phyloP scores from a whole-genome alignment of 1,284 basidiomycete genomes.

The Thecaphora thlaspeos region DNA sequence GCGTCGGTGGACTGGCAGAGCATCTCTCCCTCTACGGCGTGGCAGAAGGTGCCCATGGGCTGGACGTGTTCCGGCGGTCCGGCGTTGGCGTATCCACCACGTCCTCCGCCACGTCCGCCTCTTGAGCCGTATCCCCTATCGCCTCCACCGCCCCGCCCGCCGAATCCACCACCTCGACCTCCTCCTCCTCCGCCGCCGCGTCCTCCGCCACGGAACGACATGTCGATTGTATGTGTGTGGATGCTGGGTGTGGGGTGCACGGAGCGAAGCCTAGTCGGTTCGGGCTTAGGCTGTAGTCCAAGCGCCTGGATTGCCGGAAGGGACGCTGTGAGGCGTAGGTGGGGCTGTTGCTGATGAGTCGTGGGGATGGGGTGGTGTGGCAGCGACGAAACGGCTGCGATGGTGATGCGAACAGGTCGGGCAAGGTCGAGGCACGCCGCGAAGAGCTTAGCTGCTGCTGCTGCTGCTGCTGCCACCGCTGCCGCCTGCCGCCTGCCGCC shows the following conservation, averaged over 20 bases:
- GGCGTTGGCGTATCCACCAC: constrained; percentile 41
- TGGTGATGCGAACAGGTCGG: no score
- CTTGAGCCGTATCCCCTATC: constrained; percentile 40
- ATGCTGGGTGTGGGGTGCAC: neutral
- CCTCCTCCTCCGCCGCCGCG: constrained; percentile 41
- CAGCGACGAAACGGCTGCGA: no score
- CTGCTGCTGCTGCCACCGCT: no score
- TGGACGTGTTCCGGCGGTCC: constrained; percentile 55
- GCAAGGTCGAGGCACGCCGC: no score
- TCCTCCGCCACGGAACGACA: constrained; percentile 49
- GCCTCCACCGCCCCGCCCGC: constrained; percentile 45
- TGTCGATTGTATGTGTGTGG: constrained; percentile 6
- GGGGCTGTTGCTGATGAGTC: no score
- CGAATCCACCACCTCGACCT: constrained; percentile 15
- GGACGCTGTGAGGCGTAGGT: no score
- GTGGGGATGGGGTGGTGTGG: no score
- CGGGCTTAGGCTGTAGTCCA: no score
- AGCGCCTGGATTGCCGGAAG: no score
- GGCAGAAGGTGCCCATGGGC: constrained; percentile 54
- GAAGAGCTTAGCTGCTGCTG: no score
- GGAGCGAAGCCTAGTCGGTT: no score
- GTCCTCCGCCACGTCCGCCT: constrained; percentile 46
- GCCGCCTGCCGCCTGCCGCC: no score
- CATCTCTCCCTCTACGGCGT: constrained; percentile 98
- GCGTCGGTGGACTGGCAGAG: constrained; percentile 78